A percentile compares a stretch with the other conserved stretches of the same genome.
phyloP scores from a whole-genome alignment of 2,329 filamentous ascomycete genomes.

The Fusarium buxicola region DNA sequence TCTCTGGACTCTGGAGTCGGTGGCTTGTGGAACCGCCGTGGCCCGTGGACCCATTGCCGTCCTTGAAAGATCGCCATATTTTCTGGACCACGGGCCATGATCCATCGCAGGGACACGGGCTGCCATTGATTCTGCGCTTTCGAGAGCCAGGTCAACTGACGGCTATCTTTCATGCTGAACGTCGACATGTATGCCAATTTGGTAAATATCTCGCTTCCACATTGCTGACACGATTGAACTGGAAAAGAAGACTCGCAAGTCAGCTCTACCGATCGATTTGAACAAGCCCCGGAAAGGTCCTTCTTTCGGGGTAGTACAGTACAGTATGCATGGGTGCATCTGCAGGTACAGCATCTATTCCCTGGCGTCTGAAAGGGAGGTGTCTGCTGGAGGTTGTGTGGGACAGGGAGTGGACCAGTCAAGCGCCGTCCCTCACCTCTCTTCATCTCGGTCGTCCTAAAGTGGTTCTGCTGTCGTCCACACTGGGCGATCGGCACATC shows the following conservation, averaged over 20 bases:
- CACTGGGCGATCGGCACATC: slow-evolving; percentile 36
- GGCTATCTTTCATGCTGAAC: slow-evolving; percentile 2
- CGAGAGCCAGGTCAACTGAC: not conserved
- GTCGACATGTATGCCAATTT: not conserved
- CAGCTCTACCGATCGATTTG: not conserved
- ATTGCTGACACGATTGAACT: not conserved
- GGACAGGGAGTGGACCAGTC: slow-evolving; percentile 36
- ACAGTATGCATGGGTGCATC: not conserved
- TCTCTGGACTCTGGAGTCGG: slow-evolving; percentile 34
- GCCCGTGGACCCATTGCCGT: slow-evolving; percentile 32
- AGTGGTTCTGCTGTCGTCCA: slow-evolving; percentile 38
- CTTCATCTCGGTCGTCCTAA: slow-evolving; percentile 43
- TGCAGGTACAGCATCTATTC: slow-evolving; percentile 13
- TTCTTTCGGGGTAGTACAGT: slow-evolving; percentile 4
- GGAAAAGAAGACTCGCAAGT: not conserved
- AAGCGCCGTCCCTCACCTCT: slow-evolving; percentile 35
- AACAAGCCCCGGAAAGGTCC: not conserved
- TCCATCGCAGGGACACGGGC: slow-evolving; percentile 20
- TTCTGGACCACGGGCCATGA: slow-evolving; percentile 34
- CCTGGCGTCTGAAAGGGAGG: slow-evolving; percentile 17
- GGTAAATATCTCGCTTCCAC: not conserved
- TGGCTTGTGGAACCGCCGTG: slow-evolving; percentile 34
- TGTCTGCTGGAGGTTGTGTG: slow-evolving; percentile 20
- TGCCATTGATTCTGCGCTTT: slow-evolving; percentile 13
- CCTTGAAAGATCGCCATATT: slow-evolving; percentile 40